Conservation (phyloP, 495 filamentous ascomycete genomes). For the Schizothecium vesticola region DNA sequence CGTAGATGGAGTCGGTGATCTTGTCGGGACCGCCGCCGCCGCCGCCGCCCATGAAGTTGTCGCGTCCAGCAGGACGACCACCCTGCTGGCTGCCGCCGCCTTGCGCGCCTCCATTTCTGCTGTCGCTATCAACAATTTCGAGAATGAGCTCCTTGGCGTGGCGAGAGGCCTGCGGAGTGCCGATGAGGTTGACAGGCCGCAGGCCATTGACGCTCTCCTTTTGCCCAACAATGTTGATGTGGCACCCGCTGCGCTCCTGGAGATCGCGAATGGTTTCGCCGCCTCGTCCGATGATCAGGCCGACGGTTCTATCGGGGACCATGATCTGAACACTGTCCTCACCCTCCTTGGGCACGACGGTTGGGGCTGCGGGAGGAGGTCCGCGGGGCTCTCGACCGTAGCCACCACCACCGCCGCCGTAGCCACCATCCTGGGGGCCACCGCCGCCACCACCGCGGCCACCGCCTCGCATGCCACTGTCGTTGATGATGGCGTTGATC, state of each 20-base stretch:
- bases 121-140: slow-evolving; percentile 84
- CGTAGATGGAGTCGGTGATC: slow-evolving; percentile 70
- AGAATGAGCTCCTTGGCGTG: slow-evolving; percentile 73
- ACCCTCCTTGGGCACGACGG: slow-evolving; percentile 57
- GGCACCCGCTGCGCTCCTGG: slow-evolving; percentile 76
- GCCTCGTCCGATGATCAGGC: slow-evolving; percentile 77
- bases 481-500: slow-evolving; percentile 75
- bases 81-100: slow-evolving; percentile 13
- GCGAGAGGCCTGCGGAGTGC: slow-evolving; percentile 57
- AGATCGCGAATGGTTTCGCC: slow-evolving; percentile 87
- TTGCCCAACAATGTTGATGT: slow-evolving; percentile 84
- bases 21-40: slow-evolving; percentile 47
- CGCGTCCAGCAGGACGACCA: slow-evolving; percentile 33
- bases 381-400: slow-evolving; percentile 16
- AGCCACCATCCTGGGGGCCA: slow-evolving; percentile 12
- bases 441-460: slow-evolving; percentile 32
- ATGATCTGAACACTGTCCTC: slow-evolving; percentile 78
- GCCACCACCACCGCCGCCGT: slow-evolving; percentile 13
- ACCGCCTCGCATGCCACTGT: slow-evolving; percentile 62
- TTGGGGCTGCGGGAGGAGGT: slow-evolving; percentile 19
- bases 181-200: slow-evolving; percentile 79
- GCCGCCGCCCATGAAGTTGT: slow-evolving; percentile 32
- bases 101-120: slow-evolving; percentile 44
- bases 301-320: slow-evolving; percentile 84
- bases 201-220: slow-evolving; percentile 79